Base-by-base conservation (phyloP, 2,329 filamentous ascomycete species). In the Epichloe sibirici region DNA sequence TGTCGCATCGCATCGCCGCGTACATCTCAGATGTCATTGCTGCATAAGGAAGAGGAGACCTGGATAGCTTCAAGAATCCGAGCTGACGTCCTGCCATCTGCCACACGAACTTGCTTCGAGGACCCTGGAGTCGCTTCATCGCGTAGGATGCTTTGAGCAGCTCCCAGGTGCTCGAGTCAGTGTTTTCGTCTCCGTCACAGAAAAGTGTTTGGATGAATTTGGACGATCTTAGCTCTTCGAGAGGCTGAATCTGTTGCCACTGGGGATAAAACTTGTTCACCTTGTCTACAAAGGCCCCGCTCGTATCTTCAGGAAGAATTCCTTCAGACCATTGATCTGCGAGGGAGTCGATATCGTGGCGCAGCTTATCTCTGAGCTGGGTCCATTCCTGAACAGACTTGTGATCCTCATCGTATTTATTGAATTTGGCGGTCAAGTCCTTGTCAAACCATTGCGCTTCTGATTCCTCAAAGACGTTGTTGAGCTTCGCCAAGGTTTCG, bases 101-200 rank as follows among this genome's bases (percentile, higher is more conserved):
- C 74, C 75, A 81, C 1, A 67, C 59, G 50, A 79, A 73, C 0
- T 43, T 62, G 53, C 0, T 49, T 54, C 0, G 4, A 53, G 15
- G 3, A 15, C 37, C 0, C 54, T 49, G 56, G 70, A 66, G 38
- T n/a, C 65, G 42, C 43, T 69, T 70, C 59, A 77, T 79, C 3
- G 69, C 63, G 3, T 65, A 65, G 1, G 76, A 78, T 0, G 77
- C 78, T 53, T 77, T 76, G 15, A 80, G 62, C 3, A 77, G 61
- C 3, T 69, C 66, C 76, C 76, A 81, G 3, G 57, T 61, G 28
- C 67, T 71, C 11, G 67, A 64, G 1, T 59, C 43, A 0, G 56
- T 51, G 15, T 65, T 51, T 56, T 3, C 54, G 49, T 11, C 53
- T 59, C 58, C 58, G 63, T 2, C 28, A 8, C 8, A 61, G 5